A percentile compares a stretch with the other conserved stretches of the same genome.
These are phyloP conservation scores for Penicillium sp. DNA, from an alignment of 2,329 filamentous ascomycete genomes.

Conservation along the genomic window DNA sequence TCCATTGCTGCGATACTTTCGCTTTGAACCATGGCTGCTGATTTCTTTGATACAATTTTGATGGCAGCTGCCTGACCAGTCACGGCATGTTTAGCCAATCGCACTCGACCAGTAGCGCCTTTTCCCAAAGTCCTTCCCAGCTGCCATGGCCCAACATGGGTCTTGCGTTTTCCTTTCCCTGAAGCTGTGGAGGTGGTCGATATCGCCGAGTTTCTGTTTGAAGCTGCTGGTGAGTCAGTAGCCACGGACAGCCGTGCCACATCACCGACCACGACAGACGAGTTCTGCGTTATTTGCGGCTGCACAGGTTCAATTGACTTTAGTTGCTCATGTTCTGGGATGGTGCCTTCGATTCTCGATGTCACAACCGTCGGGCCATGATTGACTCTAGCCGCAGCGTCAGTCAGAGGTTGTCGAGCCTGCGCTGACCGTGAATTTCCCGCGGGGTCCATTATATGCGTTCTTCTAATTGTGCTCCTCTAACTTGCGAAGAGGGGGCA, in stretches of 20 bases:
- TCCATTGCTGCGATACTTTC: constrained; percentile 82
- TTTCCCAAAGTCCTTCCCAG: constrained; percentile 84
- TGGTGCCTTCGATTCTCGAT: constrained; percentile 14
- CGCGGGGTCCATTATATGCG: constrained; percentile 19
- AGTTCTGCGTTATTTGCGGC: constrained; percentile 25
- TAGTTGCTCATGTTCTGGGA: constrained; percentile 15
- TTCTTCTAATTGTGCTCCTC: neutral
- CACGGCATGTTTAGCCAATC: constrained; percentile 73
- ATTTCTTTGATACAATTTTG: constrained; percentile 88
- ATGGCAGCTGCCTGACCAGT: constrained; percentile 83
- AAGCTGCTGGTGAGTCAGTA: constrained; percentile 44
- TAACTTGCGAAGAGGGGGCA: neutral
- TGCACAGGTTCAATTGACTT: constrained; percentile 21
- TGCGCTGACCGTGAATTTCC: constrained; percentile 16
- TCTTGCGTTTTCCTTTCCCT: constrained; percentile 56
- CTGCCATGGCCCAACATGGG: constrained; percentile 89
- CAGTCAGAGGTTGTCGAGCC: constrained; percentile 41
- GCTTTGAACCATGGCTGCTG: constrained; percentile 74
- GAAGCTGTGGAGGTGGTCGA: constrained; percentile 56
- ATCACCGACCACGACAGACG: constrained; percentile 33
- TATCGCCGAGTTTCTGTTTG: constrained; percentile 50
- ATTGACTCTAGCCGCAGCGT: constrained; percentile 49
- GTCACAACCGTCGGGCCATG: constrained; percentile 27
- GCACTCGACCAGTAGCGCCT: constrained; percentile 83
- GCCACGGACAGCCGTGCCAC: constrained; percentile 54